Conservation (phyloP, 257 asterid genomes). For the Penstemon newberryi region DNA sequence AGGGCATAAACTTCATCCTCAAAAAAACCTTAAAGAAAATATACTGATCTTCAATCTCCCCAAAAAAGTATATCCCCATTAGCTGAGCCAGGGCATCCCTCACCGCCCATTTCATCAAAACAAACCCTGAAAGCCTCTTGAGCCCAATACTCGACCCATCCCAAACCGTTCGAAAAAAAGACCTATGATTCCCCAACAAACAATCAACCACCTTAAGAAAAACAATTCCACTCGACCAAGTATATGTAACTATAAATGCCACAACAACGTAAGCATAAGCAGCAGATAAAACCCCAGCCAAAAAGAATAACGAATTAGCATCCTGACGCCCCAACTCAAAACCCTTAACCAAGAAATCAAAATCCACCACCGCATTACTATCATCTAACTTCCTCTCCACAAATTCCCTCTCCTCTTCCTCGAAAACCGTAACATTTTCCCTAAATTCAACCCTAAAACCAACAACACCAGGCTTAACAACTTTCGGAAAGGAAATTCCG, state of each 20-base stretch:
- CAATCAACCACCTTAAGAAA: constrained; percentile 70
- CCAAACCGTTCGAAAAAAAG: constrained; percentile 60
- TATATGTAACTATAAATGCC: constrained; percentile 71
- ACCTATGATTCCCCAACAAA: constrained; percentile 57
- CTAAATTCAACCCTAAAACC: constrained; percentile 47
- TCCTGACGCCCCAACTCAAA: constrained; percentile 68
- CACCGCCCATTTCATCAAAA: constrained; percentile 92
- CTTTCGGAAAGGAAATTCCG: constrained; percentile 34
- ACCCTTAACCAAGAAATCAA: constrained; percentile 68
- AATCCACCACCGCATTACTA: constrained; percentile 48
- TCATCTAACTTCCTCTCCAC: constrained; percentile 42
- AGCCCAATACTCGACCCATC: constrained; percentile 77
- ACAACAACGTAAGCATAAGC: constrained; percentile 70
- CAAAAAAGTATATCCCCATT: constrained; percentile 63
- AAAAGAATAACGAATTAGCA: constrained; percentile 51
- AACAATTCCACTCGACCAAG: constrained; percentile 74
- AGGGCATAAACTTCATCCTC: constrained; percentile 78
- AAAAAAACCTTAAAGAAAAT: constrained; percentile 62
- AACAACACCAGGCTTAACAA: constrained; percentile 43
- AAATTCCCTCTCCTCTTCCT: constrained; percentile 33
- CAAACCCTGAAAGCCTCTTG: constrained; percentile 74
- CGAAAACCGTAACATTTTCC: constrained; percentile 29
- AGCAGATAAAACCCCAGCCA: constrained; percentile 53
- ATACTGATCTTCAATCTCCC: constrained; percentile 77
- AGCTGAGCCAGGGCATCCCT: constrained; percentile 84